phyloP scores from a whole-genome alignment of 1,139 yeast genomes.

The Fermentozyma sake region DNA sequence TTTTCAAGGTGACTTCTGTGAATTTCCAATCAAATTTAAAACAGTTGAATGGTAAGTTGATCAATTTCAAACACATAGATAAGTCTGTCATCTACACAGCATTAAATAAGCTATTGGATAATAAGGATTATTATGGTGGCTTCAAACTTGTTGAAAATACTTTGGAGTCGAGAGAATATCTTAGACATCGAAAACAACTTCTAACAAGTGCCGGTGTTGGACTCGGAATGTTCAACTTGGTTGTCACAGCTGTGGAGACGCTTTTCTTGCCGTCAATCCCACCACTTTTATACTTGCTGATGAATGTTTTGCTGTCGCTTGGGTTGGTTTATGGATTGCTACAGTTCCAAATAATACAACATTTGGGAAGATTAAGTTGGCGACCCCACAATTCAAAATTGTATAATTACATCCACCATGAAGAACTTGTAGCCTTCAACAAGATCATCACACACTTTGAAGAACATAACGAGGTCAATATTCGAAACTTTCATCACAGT shows the following conservation, averaged over 20 bases:
- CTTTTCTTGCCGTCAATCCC: constrained; percentile 11
- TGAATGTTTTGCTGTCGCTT: constrained; percentile 8
- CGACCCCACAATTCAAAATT: constrained; percentile 23
- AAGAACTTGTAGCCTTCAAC: constrained; percentile 27
- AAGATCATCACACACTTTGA: constrained; percentile 35
- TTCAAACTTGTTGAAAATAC: constrained; percentile 30
- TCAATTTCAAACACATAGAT: constrained; percentile 5
- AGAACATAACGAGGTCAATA: constrained; percentile 37
- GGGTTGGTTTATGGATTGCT: constrained; percentile 9
- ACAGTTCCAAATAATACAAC: constrained; percentile 12
- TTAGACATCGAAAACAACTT: neutral
- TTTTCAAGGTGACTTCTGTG: no score
- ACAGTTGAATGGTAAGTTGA: no score
- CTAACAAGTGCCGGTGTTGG: constrained; percentile 1
- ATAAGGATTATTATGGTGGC: constrained; percentile 32
- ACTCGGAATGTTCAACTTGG: neutral
- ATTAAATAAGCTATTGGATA: constrained; percentile 19
- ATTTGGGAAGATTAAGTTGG: constrained; percentile 32
- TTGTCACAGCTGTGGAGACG: constrained; percentile 5
- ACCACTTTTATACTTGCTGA: constrained; percentile 6
- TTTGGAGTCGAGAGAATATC: constrained; percentile 6
- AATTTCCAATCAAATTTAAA: no score
- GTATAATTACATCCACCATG: constrained; percentile 21
- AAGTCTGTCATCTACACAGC: constrained; percentile 12
- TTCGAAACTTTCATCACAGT: constrained; percentile 35